Conservation (phyloP, 148 eudicot genomes). For the Cornus suecica region DNA sequence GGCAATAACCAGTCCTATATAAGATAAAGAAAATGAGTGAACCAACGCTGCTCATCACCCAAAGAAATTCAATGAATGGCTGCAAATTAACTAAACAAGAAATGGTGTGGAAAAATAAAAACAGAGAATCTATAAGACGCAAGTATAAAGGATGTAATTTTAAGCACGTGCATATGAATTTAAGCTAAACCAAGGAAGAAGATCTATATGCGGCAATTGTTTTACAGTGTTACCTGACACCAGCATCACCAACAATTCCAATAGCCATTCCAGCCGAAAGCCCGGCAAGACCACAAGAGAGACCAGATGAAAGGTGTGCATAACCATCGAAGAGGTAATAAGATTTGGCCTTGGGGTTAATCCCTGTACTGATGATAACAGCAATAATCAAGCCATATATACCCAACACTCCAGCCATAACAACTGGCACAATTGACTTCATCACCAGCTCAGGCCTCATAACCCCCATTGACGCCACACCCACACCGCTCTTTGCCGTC, state of each 20-base stretch:
- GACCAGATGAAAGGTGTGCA: constrained; percentile 19
- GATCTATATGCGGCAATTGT: background rate
- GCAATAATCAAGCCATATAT: constrained; percentile 25
- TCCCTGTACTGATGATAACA: constrained; percentile 24
- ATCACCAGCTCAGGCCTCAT: constrained; percentile 26
- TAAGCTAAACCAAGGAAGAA: too few species aligned
- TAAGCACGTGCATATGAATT: background rate
- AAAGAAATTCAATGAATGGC: background rate
- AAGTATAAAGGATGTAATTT: background rate
- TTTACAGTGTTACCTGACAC: constrained; percentile 15
- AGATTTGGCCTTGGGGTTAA: constrained; percentile 24
- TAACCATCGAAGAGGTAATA: constrained; percentile 24
- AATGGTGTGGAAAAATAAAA: too few species aligned
- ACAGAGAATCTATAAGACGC: background rate
- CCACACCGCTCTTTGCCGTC: constrained; percentile 28
- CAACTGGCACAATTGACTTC: constrained; percentile 26
- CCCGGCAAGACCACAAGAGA: constrained; percentile 19
- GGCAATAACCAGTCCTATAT: background rate
- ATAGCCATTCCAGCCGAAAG: constrained; percentile 22
- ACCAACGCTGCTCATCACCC: background rate
- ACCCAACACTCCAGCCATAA: constrained; percentile 27
- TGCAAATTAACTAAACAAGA: too few species aligned
- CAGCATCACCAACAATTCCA: constrained; percentile 21
- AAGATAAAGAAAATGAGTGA: background rate
- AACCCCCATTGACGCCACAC: constrained; percentile 27